phyloP scores from a whole-genome alignment of 2,329 filamentous ascomycete species.

The Neonectria hederae region DNA sequence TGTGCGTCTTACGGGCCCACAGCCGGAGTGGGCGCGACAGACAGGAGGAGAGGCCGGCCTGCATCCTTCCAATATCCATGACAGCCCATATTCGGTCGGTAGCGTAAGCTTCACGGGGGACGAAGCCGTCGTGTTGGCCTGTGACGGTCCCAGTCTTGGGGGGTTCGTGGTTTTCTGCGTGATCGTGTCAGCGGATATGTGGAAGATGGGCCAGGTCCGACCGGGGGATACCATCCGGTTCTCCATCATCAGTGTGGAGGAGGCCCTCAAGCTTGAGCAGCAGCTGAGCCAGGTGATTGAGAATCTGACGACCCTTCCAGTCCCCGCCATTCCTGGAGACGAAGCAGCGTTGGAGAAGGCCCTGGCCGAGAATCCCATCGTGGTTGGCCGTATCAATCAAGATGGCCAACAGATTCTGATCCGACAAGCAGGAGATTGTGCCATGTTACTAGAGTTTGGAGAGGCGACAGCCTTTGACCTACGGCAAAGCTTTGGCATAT shows the following conservation, averaged over 20 bases:
- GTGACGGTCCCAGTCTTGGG: conserved; percentile 53
- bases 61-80: conserved; percentile 55
- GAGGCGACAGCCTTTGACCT: conserved; percentile 43
- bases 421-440: conserved; percentile 47
- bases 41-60: conserved; percentile 51
- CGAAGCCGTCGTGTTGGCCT: conserved; percentile 50
- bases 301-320: conserved; percentile 21
- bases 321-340: neutral
- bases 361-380: neutral
- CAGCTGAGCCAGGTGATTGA: conserved; percentile 37
- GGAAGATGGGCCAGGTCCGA: conserved; percentile 53
- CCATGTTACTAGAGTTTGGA: conserved; percentile 49
- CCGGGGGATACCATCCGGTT: conserved; percentile 52
- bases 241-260: conserved; percentile 40
- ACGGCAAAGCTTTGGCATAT: conserved; percentile 46
- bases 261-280: conserved; percentile 38
- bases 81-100: conserved; percentile 52
- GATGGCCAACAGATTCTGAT: conserved; percentile 28
- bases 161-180: conserved; percentile 53
- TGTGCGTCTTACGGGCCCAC: conserved; percentile 50
- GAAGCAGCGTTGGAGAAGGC: neutral
- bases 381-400: conserved; percentile 31
- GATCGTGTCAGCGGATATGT: conserved; percentile 51
- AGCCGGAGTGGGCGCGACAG: conserved; percentile 49
- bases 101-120: conserved; percentile 56